Percentiles rank a stretch among this genome's conserved stretches.
Evolutionary conservation across 2,329 filamentous ascomycete genomes (phyloP).

Genomic region (Colletotrichum sp.): DNA sequence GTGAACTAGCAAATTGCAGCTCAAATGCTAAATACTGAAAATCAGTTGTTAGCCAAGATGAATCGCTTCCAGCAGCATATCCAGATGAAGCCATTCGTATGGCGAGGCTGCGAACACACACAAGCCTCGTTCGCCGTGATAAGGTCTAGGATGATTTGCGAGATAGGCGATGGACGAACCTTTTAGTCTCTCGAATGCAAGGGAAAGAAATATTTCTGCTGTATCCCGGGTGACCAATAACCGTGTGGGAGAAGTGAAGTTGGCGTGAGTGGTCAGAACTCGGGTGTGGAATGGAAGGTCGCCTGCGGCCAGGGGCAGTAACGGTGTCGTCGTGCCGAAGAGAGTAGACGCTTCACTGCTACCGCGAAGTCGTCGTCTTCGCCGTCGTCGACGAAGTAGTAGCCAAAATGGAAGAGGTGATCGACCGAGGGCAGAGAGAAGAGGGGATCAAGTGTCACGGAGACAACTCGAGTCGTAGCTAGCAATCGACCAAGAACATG

Average conservation of each 20-base stretch:
- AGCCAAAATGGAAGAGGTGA: conserved; percentile 18
- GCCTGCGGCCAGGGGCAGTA: conserved; percentile 58
- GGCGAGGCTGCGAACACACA: not conserved
- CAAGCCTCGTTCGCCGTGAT: not conserved
- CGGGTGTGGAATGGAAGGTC: conserved; percentile 54
- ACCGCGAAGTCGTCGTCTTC: conserved; percentile 44
- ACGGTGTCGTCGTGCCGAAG: conserved; percentile 41
- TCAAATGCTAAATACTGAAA: not conserved
- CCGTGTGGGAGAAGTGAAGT: conserved; percentile 15
- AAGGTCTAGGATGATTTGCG: not conserved
- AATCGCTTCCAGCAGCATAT: not conserved
- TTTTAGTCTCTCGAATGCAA: conserved; percentile 8
- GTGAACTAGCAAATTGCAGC: not conserved
- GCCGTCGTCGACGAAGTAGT: not conserved
- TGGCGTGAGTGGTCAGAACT: conserved; percentile 32
- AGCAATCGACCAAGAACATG: conserved; percentile 36
- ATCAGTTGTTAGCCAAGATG: not conserved
- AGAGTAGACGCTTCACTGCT: conserved; percentile 47
- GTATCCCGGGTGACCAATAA: conserved; percentile 1
- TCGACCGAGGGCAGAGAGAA: conserved; percentile 22
- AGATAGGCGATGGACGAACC: conserved; percentile 3
- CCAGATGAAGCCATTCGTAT: not conserved
- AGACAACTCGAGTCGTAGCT: conserved; percentile 36
- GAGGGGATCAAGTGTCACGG: conserved; percentile 33
- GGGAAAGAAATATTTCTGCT: not conserved